Evolutionary conservation across 495 filamentous ascomycete genomes (phyloP).

Genomic region (Aspergillus taichungensis): DNA sequence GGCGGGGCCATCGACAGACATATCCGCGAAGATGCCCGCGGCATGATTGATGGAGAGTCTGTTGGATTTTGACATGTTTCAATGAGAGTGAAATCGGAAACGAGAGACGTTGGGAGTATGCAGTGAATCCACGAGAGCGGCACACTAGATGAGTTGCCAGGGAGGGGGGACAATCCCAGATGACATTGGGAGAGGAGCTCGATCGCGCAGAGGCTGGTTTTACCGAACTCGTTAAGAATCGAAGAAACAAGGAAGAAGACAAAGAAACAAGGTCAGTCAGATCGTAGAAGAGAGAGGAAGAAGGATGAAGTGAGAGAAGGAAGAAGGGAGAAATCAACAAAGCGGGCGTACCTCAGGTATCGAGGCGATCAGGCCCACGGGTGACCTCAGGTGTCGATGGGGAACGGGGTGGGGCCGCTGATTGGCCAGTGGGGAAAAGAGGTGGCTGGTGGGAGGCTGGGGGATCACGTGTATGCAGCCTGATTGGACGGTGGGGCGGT

Average conservation of each 20-base stretch:
- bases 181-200: too few relatives aligned
- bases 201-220: too few relatives aligned
- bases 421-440: constrained; percentile 4
- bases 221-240: not conserved
- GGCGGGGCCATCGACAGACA: constrained; percentile 86
- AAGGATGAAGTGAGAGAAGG: not conserved
- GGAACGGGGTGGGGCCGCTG: not conserved
- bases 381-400: not conserved
- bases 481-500: constrained; percentile 4
- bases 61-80: constrained; percentile 25
- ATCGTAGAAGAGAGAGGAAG: not conserved
- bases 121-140: not conserved
- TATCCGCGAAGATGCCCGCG: constrained; percentile 91
- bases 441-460: constrained; percentile 11
- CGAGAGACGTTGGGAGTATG: not conserved
- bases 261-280: constrained; percentile 1
- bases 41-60: constrained; percentile 52
- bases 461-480: not conserved
- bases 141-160: not conserved
- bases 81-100: not conserved
- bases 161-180: not conserved
- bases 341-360: not conserved
- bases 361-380: not conserved
- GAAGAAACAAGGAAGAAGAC: not conserved
- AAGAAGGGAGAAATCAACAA: constrained; percentile 1